Conservation (phyloP, 345 rosid genomes). For the Sonneratia caseolaris region DNA sequence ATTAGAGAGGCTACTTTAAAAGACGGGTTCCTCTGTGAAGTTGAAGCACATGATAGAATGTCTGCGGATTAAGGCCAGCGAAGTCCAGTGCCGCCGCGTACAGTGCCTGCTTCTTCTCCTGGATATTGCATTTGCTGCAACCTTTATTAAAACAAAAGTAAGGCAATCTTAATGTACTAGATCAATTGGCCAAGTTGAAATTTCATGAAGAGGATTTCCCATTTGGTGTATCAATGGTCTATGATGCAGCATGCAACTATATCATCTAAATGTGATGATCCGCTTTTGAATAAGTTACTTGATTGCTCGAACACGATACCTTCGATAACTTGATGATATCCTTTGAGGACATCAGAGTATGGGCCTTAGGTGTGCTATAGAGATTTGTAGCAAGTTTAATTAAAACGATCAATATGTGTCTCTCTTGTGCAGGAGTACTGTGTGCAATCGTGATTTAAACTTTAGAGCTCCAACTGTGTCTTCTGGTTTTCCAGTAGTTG, state of each 20-base stretch:
- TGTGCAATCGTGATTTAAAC: not conserved
- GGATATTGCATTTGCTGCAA: not conserved
- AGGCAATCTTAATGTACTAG: not conserved
- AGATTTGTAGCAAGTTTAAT: not conserved
- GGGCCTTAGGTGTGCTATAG: not conserved
- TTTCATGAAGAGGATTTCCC: not conserved
- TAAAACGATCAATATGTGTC: not conserved
- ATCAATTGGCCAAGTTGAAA: not conserved
- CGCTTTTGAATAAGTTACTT: not conserved
- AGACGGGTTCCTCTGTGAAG: not conserved
- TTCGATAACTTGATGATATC: not conserved
- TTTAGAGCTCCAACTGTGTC: not conserved
- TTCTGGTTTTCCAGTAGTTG: not conserved
- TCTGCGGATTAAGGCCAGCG: not conserved
- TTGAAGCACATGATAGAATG: not conserved
- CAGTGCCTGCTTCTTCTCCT: not conserved
- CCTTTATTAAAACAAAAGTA: too few species aligned
- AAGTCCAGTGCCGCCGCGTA: not conserved
- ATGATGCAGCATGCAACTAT: not conserved
- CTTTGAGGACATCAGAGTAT: not conserved
- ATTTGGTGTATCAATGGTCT: not conserved
- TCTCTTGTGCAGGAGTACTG: not conserved
- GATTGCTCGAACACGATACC: not conserved
- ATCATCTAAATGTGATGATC: not conserved
- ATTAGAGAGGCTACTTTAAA: not conserved